Base-by-base conservation (phyloP, 2,329 filamentous ascomycete species). In the Xylaria sp. region DNA sequence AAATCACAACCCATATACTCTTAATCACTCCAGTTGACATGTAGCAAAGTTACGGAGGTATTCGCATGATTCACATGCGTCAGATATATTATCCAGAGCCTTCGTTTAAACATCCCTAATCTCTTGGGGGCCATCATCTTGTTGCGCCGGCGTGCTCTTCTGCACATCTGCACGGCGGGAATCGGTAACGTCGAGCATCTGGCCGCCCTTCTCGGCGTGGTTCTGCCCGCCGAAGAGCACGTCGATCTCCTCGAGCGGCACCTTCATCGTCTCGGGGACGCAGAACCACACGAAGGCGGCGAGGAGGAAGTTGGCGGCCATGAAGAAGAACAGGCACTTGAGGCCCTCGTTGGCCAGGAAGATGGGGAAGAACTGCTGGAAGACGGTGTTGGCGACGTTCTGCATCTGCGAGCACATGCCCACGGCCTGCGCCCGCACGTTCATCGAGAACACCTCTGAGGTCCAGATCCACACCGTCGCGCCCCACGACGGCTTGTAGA, bases 401-500 rank as follows among this genome's bases (percentile, higher is more conserved):
- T 84, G 82, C 57, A 76, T 81, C 65, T 84, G 78, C 37, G 75
- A 77, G 56, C 72, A 84, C 86, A 89, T 89, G 50, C 85, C 86
- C 13, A 89, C 84, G 34, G 86, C 86, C 68, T 89, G 86, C 4
- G 85, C 84, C 53, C 86, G 84, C n/a, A 89, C 82, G 69, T 89
- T 89, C 82, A 87, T 86, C 49, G 80, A 84, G 75, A 89, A 89
- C 54, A 89, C 76, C 62, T 89, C 86, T 2, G 84, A 79, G 0
- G 86, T 89, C 81, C 83, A 88, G 67, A 89, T 88, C 86, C 86
- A 89, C 17, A 84, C 82, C 4, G 85, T 88, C 2, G 85, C 85
- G 46, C 85, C 85, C 84, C 85, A 88, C 0, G 83, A 86, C 3
- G 86, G 85, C 67, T 89, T 89, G 72, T 89, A 85, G 73, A 85